These are phyloP conservation scores for Microbotryomycetes sp. DNA, from an alignment of 1,284 basidiomycete species.

Conservation along the genomic window DNA sequence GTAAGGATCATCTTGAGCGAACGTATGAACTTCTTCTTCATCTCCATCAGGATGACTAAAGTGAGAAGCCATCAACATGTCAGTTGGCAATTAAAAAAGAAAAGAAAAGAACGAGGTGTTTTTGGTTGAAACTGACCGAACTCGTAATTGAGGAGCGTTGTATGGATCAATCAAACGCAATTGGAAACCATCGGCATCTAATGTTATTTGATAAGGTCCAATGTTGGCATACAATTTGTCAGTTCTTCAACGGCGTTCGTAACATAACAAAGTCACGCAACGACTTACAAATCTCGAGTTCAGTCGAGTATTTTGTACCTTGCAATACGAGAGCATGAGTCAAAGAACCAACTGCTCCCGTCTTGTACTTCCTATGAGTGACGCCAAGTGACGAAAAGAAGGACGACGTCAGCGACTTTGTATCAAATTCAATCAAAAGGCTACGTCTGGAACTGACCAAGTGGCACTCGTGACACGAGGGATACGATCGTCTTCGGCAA, in stretches of 20 bases:
- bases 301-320: slow-evolving; percentile 83
- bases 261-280: background rate
- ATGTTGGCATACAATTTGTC: too few species aligned
- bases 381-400: background rate
- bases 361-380: slow-evolving; percentile 71
- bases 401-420: background rate
- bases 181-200: slow-evolving; percentile 79
- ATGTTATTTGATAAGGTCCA: too few species aligned
- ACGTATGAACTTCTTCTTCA: slow-evolving; percentile 53
- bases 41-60: slow-evolving; percentile 47
- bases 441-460: slow-evolving; percentile 36
- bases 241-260: too few species aligned
- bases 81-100: slow-evolving; percentile 50
- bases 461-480: slow-evolving; percentile 45
- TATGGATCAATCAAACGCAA: slow-evolving; percentile 75
- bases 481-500: slow-evolving; percentile 61
- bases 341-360: slow-evolving; percentile 82
- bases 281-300: slow-evolving; percentile 58
- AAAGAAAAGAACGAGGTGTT: slow-evolving; percentile 73
- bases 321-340: slow-evolving; percentile 82
- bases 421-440: background rate
- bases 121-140: slow-evolving; percentile 76
- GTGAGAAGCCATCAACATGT: background rate
- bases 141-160: slow-evolving; percentile 64
- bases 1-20: slow-evolving; percentile 44